Percentiles rank a stretch among this genome's conserved stretches.
Conservation (phyloP, 331 rosid genomes). For the Rosa hybrid region DNA sequence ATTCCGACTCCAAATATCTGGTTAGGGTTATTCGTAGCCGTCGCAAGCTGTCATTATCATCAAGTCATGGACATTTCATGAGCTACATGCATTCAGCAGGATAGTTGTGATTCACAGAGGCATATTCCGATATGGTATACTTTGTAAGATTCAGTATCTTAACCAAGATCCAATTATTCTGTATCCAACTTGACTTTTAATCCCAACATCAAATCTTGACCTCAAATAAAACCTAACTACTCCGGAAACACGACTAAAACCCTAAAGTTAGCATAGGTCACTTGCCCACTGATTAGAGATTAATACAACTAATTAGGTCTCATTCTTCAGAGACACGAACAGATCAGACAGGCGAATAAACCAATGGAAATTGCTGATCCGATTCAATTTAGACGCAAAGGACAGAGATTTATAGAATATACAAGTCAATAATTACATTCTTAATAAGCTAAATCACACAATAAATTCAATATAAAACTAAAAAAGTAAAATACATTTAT, state of each 20-base stretch:
- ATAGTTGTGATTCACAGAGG: not conserved
- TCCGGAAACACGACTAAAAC: not conserved
- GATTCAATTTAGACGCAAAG: not conserved
- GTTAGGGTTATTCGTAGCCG: not conserved
- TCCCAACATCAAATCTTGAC: not conserved
- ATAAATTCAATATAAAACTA: not conserved
- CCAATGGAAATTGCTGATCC: not conserved
- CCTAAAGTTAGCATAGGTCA: not conserved
- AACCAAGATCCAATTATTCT: conserved; percentile 9
- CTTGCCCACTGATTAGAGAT: not conserved
- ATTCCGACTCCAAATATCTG: not conserved
- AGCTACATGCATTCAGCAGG: not conserved
- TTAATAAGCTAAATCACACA: not conserved
- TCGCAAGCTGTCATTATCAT: not conserved
- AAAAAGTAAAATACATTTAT: not conserved
- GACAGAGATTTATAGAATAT: not conserved
- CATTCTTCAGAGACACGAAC: not conserved
- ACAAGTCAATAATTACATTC: conserved; percentile 15
- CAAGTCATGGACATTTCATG: not conserved
- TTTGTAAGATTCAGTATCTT: not conserved
- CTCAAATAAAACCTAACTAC: not conserved
- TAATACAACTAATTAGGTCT: not conserved
- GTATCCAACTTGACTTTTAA: not conserved
- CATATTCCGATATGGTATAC: conserved; percentile 11
- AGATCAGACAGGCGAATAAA: not conserved